Evolutionary conservation across 495 filamentous ascomycete species (phyloP).

Genomic region (Aspergillus diversus): DNA sequence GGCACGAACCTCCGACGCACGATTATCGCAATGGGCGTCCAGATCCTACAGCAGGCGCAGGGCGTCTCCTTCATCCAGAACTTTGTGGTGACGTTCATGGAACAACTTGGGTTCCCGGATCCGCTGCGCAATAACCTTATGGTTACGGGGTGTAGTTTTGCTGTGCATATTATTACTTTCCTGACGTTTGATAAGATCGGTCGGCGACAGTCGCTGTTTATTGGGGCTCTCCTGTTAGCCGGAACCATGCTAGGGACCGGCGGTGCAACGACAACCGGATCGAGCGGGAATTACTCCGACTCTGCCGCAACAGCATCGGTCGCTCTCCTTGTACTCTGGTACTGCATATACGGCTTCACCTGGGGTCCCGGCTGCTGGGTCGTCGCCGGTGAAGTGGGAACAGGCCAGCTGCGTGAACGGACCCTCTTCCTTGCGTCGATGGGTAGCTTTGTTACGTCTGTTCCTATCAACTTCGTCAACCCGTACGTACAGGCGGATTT

Average conservation of each 20-base stretch:
- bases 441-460: background rate
- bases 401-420: no score
- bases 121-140: slow-evolving; percentile 57
- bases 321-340: no score
- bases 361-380: no score
- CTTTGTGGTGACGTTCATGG: slow-evolving; percentile 25
- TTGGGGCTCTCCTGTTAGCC: slow-evolving; percentile 35
- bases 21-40: slow-evolving; percentile 39
- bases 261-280: background rate
- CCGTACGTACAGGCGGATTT: slow-evolving; percentile 26
- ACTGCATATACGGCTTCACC: no score
- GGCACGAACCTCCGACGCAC: no score
- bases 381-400: no score
- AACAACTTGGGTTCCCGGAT: slow-evolving; percentile 26
- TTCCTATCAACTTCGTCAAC: slow-evolving; percentile 28
- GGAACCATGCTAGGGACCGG: background rate
- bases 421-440: no score
- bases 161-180: slow-evolving; percentile 56
- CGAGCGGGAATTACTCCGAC: no score
- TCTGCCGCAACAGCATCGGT: no score
- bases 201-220: slow-evolving; percentile 54
- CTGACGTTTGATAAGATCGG: slow-evolving; percentile 56
- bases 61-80: slow-evolving; percentile 60
- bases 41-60: slow-evolving; percentile 59
- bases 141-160: slow-evolving; percentile 54